Percentiles rank a stretch among this genome's conserved stretches.
Evolutionary conservation across 805 yeast genomes (phyloP).

Genomic region (Candida sithepensis): DNA sequence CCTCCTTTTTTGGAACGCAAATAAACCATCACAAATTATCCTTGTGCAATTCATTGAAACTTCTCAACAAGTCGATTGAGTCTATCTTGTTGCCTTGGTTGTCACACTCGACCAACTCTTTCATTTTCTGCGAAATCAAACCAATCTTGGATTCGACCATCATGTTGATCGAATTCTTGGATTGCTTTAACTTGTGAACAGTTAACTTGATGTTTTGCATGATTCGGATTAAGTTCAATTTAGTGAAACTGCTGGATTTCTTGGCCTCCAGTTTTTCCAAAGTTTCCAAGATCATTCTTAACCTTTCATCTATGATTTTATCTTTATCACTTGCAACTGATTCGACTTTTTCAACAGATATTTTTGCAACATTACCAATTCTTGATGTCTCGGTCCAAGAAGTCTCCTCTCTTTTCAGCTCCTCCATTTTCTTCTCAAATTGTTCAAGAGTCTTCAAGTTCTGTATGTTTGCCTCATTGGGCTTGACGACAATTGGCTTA

Average conservation of each 20-base stretch:
- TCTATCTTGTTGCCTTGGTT: slow-evolving; percentile 26
- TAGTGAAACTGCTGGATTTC: slow-evolving; percentile 7
- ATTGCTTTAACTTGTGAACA: slow-evolving; percentile 24
- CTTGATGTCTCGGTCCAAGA: slow-evolving; percentile 36
- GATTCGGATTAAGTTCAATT: slow-evolving; percentile 9
- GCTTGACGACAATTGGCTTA: slow-evolving; percentile 35
- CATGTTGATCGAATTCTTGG: slow-evolving; percentile 19
- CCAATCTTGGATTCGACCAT: slow-evolving; percentile 20
- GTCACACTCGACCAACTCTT: slow-evolving; percentile 17
- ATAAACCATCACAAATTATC: not conserved
- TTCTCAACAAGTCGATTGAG: slow-evolving; percentile 32
- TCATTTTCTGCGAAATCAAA: slow-evolving; percentile 18
- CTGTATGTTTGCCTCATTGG: slow-evolving; percentile 58
- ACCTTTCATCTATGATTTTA: slow-evolving; percentile 7
- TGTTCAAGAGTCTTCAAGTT: slow-evolving; percentile 46
- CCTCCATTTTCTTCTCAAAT: slow-evolving; percentile 41
- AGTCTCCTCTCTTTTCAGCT: slow-evolving; percentile 42
- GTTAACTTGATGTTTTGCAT: slow-evolving; percentile 37
- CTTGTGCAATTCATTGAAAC: slow-evolving; percentile 23
- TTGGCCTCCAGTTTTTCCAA: slow-evolving; percentile 12
- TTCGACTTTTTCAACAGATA: slow-evolving; percentile 13
- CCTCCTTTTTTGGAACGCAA: not conserved
- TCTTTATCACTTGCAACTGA: slow-evolving; percentile 4
- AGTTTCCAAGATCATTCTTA: slow-evolving; percentile 13
- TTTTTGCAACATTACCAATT: slow-evolving; percentile 7